A percentile compares a stretch with the other conserved stretches of the same genome.
Conservation (phyloP, 163 green algal genomes). For the Chlorella variabilis region DNA sequence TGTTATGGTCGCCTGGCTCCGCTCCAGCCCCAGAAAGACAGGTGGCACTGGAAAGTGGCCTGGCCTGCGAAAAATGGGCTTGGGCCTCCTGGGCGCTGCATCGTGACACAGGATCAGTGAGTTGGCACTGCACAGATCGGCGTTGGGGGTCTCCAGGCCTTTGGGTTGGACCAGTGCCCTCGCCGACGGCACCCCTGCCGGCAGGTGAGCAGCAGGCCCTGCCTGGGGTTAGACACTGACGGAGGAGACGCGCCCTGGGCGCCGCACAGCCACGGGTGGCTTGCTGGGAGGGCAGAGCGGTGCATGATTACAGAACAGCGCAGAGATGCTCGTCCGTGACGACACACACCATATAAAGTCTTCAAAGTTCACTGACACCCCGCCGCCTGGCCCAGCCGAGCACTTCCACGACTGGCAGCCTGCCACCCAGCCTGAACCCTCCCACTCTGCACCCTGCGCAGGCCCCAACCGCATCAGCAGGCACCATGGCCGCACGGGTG, state of each 20-base stretch:
- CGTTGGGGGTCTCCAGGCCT: too few species aligned
- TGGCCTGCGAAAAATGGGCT: too few species aligned
- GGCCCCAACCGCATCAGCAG: constrained; percentile 8
- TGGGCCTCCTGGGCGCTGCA: not conserved
- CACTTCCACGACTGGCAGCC: not conserved
- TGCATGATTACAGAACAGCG: constrained; percentile 12
- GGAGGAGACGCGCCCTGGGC: too few species aligned
- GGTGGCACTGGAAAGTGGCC: too few species aligned
- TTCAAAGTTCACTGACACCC: constrained; percentile 43
- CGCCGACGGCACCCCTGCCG: too few species aligned
- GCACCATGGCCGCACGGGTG: constrained; percentile 26
- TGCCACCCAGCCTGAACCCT: not conserved
- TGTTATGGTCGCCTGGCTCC: too few species aligned
- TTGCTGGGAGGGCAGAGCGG: not conserved
- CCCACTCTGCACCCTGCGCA: not conserved
- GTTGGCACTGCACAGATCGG: too few species aligned
- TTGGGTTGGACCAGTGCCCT: too few species aligned
- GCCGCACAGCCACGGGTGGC: not conserved
- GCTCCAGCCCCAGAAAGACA: too few species aligned
- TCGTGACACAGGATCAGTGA: too few species aligned
- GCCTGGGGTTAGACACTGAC: too few species aligned
- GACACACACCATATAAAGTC: constrained; percentile 22
- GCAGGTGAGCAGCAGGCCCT: too few species aligned
- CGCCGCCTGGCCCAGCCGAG: not conserved
- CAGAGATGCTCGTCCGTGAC: not conserved